These are phyloP conservation scores for Trichomonas vaginalis DNA, from an alignment of 208 protist genomes.

Conservation along the genomic window DNA sequence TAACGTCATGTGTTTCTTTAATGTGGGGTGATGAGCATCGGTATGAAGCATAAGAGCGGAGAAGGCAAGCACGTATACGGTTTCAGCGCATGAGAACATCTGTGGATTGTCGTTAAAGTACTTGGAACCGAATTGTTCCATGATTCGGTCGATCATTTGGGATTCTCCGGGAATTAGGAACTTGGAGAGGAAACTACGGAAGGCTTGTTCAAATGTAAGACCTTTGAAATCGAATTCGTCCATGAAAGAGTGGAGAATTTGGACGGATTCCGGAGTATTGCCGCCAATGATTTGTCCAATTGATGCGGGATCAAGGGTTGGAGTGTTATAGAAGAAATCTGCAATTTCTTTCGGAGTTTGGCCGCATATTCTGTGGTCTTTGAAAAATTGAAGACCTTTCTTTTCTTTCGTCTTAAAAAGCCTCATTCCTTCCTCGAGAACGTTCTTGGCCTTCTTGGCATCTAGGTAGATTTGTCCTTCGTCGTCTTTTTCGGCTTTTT, in stretches of 20 bases:
- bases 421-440: neutral
- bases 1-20: constrained; percentile 38
- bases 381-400: constrained; percentile 4
- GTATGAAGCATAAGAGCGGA: constrained; percentile 46
- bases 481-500: neutral
- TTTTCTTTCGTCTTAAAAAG: neutral
- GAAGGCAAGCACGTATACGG: constrained; percentile 40
- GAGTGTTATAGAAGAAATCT: neutral
- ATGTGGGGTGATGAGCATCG: constrained; percentile 31
- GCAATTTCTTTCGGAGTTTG: neutral
- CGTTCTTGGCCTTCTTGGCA: neutral
- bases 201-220: constrained; percentile 20
- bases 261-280: neutral
- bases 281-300: neutral
- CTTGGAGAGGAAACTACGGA: constrained; percentile 15
- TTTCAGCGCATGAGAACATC: constrained; percentile 31
- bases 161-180: constrained; percentile 41
- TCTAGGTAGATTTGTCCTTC: neutral
- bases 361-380: neutral
- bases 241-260: neutral
- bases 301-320: neutral
- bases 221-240: neutral
- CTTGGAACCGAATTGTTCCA: constrained; percentile 38
- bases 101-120: constrained; percentile 30
- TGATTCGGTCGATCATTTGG: constrained; percentile 47